Conservation (phyloP, 1,139 yeast species). For the Debaryomycetaceae sp. region DNA sequence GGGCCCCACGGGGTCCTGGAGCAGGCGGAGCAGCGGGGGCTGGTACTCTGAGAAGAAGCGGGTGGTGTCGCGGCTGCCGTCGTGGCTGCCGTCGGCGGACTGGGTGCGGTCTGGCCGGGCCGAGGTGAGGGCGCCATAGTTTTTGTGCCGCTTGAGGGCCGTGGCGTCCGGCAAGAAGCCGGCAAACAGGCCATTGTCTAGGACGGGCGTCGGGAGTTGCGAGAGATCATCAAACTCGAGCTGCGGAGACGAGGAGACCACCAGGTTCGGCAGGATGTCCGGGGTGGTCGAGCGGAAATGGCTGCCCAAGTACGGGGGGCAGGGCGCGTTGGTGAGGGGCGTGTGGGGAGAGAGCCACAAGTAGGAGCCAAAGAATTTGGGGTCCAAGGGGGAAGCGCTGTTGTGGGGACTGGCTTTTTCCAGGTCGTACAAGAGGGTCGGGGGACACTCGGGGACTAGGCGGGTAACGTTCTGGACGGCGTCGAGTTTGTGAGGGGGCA, state of each 20-base stretch:
- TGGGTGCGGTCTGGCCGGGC: background rate
- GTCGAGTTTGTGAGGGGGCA: too few relatives aligned
- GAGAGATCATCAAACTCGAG: conserved; percentile 7
- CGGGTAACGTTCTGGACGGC: too few relatives aligned
- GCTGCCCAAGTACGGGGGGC: conserved; percentile 2
- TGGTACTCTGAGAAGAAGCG: conserved; percentile 25
- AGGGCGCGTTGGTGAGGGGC: conserved; percentile 1
- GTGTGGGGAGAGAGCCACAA: conserved; percentile 1
- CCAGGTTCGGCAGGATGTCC: too few relatives aligned
- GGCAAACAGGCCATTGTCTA: conserved; percentile 5
- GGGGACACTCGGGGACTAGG: too few relatives aligned
- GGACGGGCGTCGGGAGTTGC: conserved; percentile 10
- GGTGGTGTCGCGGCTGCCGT: conserved; percentile 9
- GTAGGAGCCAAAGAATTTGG: too few relatives aligned
- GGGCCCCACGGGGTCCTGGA: too few relatives aligned
- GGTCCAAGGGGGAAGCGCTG: too few relatives aligned
- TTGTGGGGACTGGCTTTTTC: too few relatives aligned
- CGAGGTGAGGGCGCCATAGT: too few relatives aligned
- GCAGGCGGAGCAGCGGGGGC: conserved; percentile 5
- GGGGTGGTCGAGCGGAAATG: conserved; percentile 2
- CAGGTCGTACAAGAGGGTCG: too few relatives aligned
- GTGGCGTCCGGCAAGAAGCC: conserved; percentile 1
- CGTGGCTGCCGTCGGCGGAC: conserved; percentile 8
- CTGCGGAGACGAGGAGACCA: too few relatives aligned
- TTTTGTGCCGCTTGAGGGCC: too few relatives aligned